Evolutionary conservation across 148 eudicot genomes (phyloP), one percentile per base, ranked within the genome.

Genomic region (Rheum nobile): DNA sequence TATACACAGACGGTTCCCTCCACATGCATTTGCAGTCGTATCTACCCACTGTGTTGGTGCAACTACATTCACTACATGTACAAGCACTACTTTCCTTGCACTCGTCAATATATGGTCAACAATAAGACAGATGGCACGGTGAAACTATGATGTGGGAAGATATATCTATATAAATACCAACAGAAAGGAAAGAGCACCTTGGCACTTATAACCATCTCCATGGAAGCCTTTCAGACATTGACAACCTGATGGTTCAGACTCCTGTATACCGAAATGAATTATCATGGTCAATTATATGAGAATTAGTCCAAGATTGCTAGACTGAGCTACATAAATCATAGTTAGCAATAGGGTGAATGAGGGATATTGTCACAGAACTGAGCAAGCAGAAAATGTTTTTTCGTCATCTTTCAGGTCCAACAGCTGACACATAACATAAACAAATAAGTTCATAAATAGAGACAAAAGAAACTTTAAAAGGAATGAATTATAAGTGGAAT

Each of bases 21-120:
- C 77, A 48, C n/a, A n/a, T n/a, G n/a, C 98, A 95, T 75, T 76
- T 84, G 88, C 98, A 95, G 6, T 90, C 89, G 38, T 80, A 90
- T 72, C 93, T 89, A 55, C 98, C 97, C 93, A 91, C 91, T 28
- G 79, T 85, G 77, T 95, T 81, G 81, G 79, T 90, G 79, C 98
- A 95, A 77, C 80, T 78, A 74, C 98, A 95, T 24, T 84, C 90
- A 34, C 85, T 77, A 74, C 98, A 95, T 55, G 87, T 81, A 70
- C 98, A 95, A 38, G 86, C 97, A 17, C 48, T 37, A 47, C 84
- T 75, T 43, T 82, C 88, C 77, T n/a, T n/a, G n/a, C n/a, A n/a
- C n/a, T n/a, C n/a, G n/a, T n/a, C n/a, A n/a, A n/a, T n/a, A n/a
- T n/a, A 81, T 84, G 82, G 21, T 41, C 9, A 71, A 0, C 73